Evolutionary conservation across 495 filamentous ascomycete species (phyloP).

Genomic region (Penicillium flavigenum): DNA sequence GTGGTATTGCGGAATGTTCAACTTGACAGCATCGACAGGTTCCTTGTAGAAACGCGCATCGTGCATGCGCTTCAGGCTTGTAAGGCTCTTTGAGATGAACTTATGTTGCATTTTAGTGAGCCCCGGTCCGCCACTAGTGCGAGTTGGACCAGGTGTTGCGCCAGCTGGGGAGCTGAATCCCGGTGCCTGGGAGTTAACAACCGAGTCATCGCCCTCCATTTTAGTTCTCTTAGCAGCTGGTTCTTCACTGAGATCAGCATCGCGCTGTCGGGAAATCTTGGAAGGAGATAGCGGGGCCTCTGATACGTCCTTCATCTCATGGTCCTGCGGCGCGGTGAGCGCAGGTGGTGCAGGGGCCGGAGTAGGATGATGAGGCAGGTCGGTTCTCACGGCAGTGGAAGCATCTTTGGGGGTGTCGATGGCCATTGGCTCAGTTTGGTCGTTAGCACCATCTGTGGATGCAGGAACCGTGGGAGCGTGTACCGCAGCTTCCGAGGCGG

Average conservation of each 20-base stretch:
- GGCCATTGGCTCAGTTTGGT: constrained; percentile 21
- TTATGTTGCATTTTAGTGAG: constrained; percentile 60
- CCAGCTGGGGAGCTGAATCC: constrained; percentile 33
- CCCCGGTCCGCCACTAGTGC: constrained; percentile 22
- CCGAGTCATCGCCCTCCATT: constrained; percentile 47
- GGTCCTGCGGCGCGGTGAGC: constrained; percentile 32
- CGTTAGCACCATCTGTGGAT: constrained; percentile 12
- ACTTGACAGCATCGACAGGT: constrained; percentile 67
- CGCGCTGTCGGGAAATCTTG: constrained; percentile 69
- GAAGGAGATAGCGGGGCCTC: constrained; percentile 43
- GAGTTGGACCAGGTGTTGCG: constrained; percentile 16
- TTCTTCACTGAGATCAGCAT: constrained; percentile 67
- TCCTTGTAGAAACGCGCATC: constrained; percentile 68
- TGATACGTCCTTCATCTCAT: constrained; percentile 43
- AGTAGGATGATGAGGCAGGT: constrained; percentile 40
- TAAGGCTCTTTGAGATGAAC: constrained; percentile 53
- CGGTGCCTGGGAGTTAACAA: constrained; percentile 39
- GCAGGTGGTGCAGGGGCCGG: constrained; percentile 13
- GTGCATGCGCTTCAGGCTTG: constrained; percentile 78
- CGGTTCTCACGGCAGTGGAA: constrained; percentile 25
- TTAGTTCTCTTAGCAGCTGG: constrained; percentile 76
- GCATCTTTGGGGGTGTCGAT: constrained; percentile 19
- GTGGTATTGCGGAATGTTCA: constrained; percentile 71
- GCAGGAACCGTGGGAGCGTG: constrained; percentile 4
- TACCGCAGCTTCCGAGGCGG: background rate